phyloP scores from a whole-genome alignment of 164 flowering plant genomes.

The Umbilicus rupestris region DNA sequence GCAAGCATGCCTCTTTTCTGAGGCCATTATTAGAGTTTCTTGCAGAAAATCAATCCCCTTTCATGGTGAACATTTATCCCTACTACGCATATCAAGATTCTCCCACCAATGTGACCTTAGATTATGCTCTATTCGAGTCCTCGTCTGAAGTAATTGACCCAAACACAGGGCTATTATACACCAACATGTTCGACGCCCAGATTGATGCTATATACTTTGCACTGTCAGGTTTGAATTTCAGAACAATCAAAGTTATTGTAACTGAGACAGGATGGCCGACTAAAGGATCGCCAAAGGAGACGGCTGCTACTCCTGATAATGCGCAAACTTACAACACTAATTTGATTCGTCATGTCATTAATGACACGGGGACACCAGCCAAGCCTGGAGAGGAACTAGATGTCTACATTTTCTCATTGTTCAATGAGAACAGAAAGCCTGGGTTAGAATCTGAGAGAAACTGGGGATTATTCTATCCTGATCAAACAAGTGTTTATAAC shows the following conservation, averaged over 20 bases:
- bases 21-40: conserved; percentile 80
- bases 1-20: conserved; percentile 54
- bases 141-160: conserved; percentile 85
- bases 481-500: conserved; percentile 76
- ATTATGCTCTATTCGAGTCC: conserved; percentile 73
- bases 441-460: conserved; percentile 95
- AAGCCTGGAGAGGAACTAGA: conserved; percentile 75
- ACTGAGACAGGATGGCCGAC: conserved; percentile 99
- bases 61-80: conserved; percentile 89
- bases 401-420: conserved; percentile 75
- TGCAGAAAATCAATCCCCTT: conserved; percentile 77
- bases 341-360: conserved; percentile 68
- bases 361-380: conserved; percentile 73
- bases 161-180: conserved; percentile 80
- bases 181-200: conserved; percentile 95
- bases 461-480: conserved; percentile 95
- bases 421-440: conserved; percentile 93
- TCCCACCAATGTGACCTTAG: conserved; percentile 53
- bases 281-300: conserved; percentile 80
- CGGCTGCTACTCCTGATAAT: conserved; percentile 85
- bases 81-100: conserved; percentile 84
- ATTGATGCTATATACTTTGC: conserved; percentile 85
- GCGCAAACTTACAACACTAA: conserved; percentile 85
- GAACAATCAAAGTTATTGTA: conserved; percentile 67
- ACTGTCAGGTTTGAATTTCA: conserved; percentile 56